Percentiles rank a stretch among this genome's conserved stretches.
phyloP scores from a whole-genome alignment of 805 yeast species.

The Suhomyces prunicola region DNA sequence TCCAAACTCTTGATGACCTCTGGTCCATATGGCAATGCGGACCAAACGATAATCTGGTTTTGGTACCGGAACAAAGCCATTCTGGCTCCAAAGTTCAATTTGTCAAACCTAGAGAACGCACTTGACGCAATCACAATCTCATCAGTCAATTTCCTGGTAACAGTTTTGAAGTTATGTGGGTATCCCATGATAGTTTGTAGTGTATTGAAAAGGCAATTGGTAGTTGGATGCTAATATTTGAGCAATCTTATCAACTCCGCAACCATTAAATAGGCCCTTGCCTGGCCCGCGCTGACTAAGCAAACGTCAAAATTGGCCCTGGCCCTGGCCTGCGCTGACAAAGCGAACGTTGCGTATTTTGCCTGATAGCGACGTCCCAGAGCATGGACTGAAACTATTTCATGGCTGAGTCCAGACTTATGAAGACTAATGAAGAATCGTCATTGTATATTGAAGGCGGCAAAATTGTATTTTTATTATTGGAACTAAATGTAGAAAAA shows the following conservation, averaged over 20 bases:
- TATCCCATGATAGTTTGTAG: slow-evolving; percentile 24
- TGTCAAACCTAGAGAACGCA: slow-evolving; percentile 30
- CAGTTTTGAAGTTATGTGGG: slow-evolving; percentile 31
- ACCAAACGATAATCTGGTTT: slow-evolving; percentile 45
- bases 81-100: slow-evolving; percentile 39
- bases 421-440: background rate
- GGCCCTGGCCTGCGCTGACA: background rate
- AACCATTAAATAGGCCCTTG: no score
- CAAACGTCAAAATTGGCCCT: background rate
- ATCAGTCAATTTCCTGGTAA: slow-evolving; percentile 28
- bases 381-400: background rate
- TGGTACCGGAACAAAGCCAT: slow-evolving; percentile 38
- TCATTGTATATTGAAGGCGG: background rate
- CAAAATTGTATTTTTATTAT: background rate
- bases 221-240: background rate
- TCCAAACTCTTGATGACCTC: slow-evolving; percentile 41
- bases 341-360: background rate
- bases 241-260: background rate
- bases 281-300: no score
- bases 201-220: background rate
- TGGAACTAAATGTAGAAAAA: slow-evolving; percentile 3
- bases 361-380: background rate
- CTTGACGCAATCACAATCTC: slow-evolving; percentile 34
- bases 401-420: no score
- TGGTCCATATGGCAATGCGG: slow-evolving; percentile 54